Conservation (phyloP, 1,284 basidiomycete species). For the Coniferiporia sulphurascens region DNA sequence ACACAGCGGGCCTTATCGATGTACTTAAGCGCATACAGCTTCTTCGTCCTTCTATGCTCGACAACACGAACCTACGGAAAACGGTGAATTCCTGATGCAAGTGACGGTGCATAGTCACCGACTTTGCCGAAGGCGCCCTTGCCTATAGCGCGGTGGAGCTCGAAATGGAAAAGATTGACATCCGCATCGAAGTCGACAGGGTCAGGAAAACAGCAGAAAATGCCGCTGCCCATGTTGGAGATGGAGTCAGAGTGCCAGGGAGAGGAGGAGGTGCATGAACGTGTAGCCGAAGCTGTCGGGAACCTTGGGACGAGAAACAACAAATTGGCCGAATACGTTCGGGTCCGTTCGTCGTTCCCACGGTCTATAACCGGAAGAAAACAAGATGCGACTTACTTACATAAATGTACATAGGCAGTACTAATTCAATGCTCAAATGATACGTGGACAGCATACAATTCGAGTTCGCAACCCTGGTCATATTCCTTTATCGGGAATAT, state of each 20-base stretch:
- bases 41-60: slow-evolving; percentile 91
- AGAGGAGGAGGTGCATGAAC: neutral
- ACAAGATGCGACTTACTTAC: too few species aligned
- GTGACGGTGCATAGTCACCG: slow-evolving; percentile 21
- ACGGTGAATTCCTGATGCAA: slow-evolving; percentile 3
- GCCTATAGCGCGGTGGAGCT: slow-evolving; percentile 88
- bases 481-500: too few species aligned
- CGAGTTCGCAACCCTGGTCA: too few species aligned
- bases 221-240: slow-evolving; percentile 25
- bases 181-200: slow-evolving; percentile 92
- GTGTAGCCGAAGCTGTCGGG: too few species aligned
- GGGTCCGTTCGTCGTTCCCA: too few species aligned
- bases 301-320: neutral
- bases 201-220: slow-evolving; percentile 62
- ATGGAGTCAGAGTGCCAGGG: neutral
- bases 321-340: neutral
- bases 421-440: too few species aligned
- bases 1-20: slow-evolving; percentile 94
- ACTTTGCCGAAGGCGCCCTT: slow-evolving; percentile 99
- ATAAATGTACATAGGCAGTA: too few species aligned
- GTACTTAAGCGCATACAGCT: slow-evolving; percentile 95
- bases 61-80: slow-evolving; percentile 74
- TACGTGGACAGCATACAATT: too few species aligned
- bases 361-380: too few species aligned
- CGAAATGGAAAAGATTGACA: slow-evolving; percentile 94